Base-by-base conservation (phyloP, 345 rosid genomes). In the Excoecaria cochinchinensis region DNA sequence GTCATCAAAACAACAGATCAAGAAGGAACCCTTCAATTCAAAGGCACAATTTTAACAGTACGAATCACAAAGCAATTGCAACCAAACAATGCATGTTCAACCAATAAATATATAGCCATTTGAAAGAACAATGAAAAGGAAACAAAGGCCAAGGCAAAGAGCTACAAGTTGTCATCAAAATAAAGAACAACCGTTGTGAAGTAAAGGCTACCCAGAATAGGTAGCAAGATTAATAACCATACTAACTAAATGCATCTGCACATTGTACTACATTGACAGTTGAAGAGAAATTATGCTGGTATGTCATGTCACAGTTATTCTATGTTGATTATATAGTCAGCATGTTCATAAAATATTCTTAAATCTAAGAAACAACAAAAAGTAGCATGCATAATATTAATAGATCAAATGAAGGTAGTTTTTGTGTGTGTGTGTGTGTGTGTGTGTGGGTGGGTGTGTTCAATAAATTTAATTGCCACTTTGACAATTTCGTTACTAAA, bases 1-100 rank as follows among this genome's bases (percentile, higher is more conserved):
- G 50, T 8, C 63, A 25, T 57, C 14, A 31, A n/a, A 46, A 8
- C 24, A 38, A 22, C 38, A 51, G 19, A 63, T 75, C 63, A 36
- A 22, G 16, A 31, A 31, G 31, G 31, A 21, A 22, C 42, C 56
- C 74, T 31, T 70, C 68, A n/a, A 7, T 31, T 70, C 68, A 36
- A 7, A 47, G 8, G 13, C 50, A 42, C 40, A 25, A 55, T 36
- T 62, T 17, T 13, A 44, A 59, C 19, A 42, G 47, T 53, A 53
- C 51, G 38, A 25, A 61, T 21, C 47, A 19, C 61, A 38, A 10
- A 68, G 39, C n/a, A 57, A 38, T 59, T 15, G 8, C 67, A 69
- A 24, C 10, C 62, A 39, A 77, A 70, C 46, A 70, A 53, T 55
- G 36, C 69, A 53, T 77, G 70, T 22, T 70, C 69, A 17, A 44